Evolutionary conservation across 169 alveolate genomes (phyloP).

Genomic region (Plasmodium ovale): DNA sequence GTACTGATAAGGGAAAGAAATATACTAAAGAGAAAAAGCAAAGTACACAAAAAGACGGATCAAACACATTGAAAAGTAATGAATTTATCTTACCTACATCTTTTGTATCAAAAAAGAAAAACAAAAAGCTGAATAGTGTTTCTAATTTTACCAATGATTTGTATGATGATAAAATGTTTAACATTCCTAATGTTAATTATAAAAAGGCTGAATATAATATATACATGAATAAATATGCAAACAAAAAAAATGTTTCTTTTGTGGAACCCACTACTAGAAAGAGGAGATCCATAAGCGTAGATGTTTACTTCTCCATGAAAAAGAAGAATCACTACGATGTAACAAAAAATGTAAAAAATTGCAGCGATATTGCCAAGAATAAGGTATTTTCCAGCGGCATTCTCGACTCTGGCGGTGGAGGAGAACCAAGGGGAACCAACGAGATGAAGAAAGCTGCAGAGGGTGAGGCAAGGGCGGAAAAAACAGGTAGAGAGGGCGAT

Average conservation of each 20-base stretch:
- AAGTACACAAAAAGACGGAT: neutral
- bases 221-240: neutral
- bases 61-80: conserved; percentile 8
- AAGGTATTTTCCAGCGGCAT: neutral
- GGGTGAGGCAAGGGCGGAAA: neutral
- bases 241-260: neutral
- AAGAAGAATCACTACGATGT: neutral
- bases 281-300: conserved; percentile 40
- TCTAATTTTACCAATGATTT: conserved; percentile 3
- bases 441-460: neutral
- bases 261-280: neutral
- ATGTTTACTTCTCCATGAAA: conserved; percentile 16
- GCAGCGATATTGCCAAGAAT: neutral
- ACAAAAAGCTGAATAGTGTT: conserved; percentile 14
- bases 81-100: neutral
- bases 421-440: neutral
- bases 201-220: neutral
- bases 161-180: conserved; percentile 3
- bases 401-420: neutral
- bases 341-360: neutral
- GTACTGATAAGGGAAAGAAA: conserved; percentile 24
- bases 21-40: neutral
- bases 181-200: neutral
- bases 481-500: neutral
- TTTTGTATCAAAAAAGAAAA: neutral